Evolutionary conservation across 1,139 yeast species (phyloP).

Genomic region (Pichia sp.): DNA sequence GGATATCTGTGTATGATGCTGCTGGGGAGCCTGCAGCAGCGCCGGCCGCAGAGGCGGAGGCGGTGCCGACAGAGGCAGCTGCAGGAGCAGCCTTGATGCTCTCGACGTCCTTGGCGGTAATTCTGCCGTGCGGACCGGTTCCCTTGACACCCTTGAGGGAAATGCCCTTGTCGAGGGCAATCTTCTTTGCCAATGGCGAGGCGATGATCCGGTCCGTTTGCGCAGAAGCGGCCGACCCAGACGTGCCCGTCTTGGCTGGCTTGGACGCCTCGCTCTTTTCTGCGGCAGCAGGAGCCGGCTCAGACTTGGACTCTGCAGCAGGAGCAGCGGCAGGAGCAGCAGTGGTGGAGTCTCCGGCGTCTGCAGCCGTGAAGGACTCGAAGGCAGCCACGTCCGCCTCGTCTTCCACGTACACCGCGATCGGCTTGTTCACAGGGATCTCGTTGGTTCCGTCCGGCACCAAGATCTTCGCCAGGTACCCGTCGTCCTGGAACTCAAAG

Average conservation of each 20-base stretch:
- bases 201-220: constrained; percentile 73
- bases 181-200: constrained; percentile 89
- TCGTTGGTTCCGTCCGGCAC: constrained; percentile 86
- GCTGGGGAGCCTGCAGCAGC: constrained; percentile 35
- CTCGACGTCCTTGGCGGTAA: constrained; percentile 86
- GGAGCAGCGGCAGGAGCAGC: constrained; percentile 39
- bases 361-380: constrained; percentile 76
- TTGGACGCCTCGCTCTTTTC: constrained; percentile 23
- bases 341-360: constrained; percentile 58
- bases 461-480: constrained; percentile 86
- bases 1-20: constrained; percentile 65
- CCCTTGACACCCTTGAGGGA: constrained; percentile 83
- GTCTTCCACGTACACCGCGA: constrained; percentile 94
- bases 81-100: constrained; percentile 37
- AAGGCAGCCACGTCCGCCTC: constrained; percentile 82
- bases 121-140: constrained; percentile 93
- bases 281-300: constrained; percentile 38
- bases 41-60: constrained; percentile 48
- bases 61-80: constrained; percentile 38
- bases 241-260: constrained; percentile 22
- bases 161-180: constrained; percentile 91
- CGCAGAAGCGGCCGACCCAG: constrained; percentile 27
- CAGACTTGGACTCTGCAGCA: constrained; percentile 19
- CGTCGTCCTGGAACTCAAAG: constrained; percentile 98
- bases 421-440: constrained; percentile 89